These are phyloP conservation scores for Marasmius oreades DNA, from an alignment of 1,284 basidiomycete species.

Conservation along the genomic window DNA sequence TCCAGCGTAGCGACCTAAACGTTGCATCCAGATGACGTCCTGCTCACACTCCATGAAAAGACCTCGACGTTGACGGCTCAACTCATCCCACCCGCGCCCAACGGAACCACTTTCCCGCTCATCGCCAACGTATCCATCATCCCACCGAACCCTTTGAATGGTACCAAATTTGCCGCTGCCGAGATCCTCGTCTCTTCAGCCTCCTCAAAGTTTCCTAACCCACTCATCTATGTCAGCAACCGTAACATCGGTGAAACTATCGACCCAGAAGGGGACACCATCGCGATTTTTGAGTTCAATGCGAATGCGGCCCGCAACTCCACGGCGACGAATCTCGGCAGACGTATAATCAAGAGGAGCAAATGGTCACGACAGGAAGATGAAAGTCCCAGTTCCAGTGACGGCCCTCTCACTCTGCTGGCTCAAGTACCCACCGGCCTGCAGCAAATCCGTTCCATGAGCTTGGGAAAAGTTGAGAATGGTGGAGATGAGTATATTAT, in stretches of 20 bases:
- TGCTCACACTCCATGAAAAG: constrained; percentile 50
- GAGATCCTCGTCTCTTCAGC: constrained; percentile 53
- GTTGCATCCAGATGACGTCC: constrained; percentile 34
- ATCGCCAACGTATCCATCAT: constrained; percentile 50
- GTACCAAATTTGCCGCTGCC: constrained; percentile 44
- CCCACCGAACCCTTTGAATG: constrained; percentile 38
- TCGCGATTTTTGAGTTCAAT: constrained; percentile 51
- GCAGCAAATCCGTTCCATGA: constrained; percentile 58
- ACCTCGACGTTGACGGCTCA: constrained; percentile 48
- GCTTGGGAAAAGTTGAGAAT: constrained; percentile 37
- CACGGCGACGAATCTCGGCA: constrained; percentile 5
- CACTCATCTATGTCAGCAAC: constrained; percentile 62
- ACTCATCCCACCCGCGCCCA: constrained; percentile 34
- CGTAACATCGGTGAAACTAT: constrained; percentile 46
- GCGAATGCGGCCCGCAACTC: constrained; percentile 2
- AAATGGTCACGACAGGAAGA: constrained; percentile 6
- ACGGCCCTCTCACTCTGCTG: constrained; percentile 32
- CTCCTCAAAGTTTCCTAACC: constrained; percentile 40
- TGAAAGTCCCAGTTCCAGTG: constrained; percentile 16
- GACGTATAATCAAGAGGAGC: constrained; percentile 11
- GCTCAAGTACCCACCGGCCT: constrained; percentile 57
- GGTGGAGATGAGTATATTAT: constrained; percentile 54
- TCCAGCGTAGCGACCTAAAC: not conserved
- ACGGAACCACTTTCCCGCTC: constrained; percentile 40
- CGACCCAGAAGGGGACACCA: constrained; percentile 52